Conservation (phyloP, 2,329 filamentous ascomycete species). For the Rutstroemia sp. region DNA sequence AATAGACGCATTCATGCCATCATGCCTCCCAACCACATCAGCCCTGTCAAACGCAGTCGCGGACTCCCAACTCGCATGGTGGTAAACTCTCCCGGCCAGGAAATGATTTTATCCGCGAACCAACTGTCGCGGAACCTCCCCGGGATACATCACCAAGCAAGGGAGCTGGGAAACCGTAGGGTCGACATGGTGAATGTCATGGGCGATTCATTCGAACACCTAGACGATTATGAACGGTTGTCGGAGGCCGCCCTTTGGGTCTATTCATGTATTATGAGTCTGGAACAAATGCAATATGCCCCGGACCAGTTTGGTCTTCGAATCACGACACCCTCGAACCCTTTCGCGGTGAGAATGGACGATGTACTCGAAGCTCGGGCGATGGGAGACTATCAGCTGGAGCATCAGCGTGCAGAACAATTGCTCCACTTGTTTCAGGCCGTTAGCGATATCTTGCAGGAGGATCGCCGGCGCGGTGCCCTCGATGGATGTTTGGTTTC, state of each 20-base stretch:
- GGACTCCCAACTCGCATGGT: not conserved
- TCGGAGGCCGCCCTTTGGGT: conserved; percentile 3
- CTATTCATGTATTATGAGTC: not conserved
- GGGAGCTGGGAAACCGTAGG: conserved; percentile 1
- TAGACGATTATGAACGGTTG: not conserved
- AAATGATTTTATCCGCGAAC: not conserved
- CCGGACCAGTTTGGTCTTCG: not conserved
- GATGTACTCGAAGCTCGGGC: not conserved
- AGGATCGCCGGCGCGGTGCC: not conserved
- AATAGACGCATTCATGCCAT: not conserved
- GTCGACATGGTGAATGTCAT: conserved; percentile 1
- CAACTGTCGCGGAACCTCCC: not conserved
- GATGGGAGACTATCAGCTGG: not conserved
- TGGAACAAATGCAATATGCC: not conserved
- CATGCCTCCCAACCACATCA: not conserved
- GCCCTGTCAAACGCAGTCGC: not conserved
- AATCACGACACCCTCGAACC: not conserved
- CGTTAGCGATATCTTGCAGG: not conserved
- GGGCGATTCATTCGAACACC: not conserved
- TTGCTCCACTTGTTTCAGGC: conserved; percentile 6
- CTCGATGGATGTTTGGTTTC: not conserved
- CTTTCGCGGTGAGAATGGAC: not conserved
- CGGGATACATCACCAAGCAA: conserved; percentile 3
- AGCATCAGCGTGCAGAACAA: not conserved
- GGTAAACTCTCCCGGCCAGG: not conserved